phyloP scores from a whole-genome alignment of 2,329 filamentous ascomycete species.

The Clonostachys sp. region DNA sequence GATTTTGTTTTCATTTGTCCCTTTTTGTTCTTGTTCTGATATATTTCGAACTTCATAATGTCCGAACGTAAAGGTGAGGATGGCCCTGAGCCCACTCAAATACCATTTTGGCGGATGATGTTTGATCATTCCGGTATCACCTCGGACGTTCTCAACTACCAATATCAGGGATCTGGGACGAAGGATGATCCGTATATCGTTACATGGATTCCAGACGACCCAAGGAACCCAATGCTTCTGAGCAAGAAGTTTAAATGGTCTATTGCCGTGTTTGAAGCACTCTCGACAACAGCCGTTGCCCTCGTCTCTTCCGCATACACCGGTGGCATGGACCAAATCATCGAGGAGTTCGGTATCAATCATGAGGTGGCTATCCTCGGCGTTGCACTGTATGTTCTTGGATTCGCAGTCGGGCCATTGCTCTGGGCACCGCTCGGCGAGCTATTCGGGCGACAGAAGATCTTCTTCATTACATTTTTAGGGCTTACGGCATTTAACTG shows the following conservation, averaged over 20 bases:
- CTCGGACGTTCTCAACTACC: background rate
- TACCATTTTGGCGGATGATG: too few species aligned
- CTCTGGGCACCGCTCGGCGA: slow-evolving; percentile 11
- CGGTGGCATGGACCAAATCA: slow-evolving; percentile 46
- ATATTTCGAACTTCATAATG: too few species aligned
- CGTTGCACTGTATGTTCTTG: slow-evolving; percentile 54
- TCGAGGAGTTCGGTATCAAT: slow-evolving; percentile 60
- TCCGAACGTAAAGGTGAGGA: too few species aligned
- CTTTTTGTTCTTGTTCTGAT: too few species aligned
- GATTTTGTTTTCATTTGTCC: too few species aligned
- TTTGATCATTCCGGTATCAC: too few species aligned
- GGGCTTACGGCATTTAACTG: slow-evolving; percentile 21
- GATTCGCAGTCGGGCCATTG: slow-evolving; percentile 28
- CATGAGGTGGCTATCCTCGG: slow-evolving; percentile 60
- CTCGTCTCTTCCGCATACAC: slow-evolving; percentile 61
- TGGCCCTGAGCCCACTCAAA: too few species aligned
- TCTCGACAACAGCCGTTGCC: slow-evolving; percentile 59
- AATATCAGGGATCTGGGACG: slow-evolving; percentile 53
- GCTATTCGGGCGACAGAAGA: slow-evolving; percentile 34
- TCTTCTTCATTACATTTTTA: slow-evolving; percentile 46
- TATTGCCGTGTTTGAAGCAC: slow-evolving; percentile 52
- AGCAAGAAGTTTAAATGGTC: slow-evolving; percentile 45
- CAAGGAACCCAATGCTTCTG: slow-evolving; percentile 50
- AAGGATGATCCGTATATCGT: slow-evolving; percentile 59
- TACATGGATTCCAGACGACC: slow-evolving; percentile 57